A percentile compares a stretch with the other conserved stretches of the same genome.
Evolutionary conservation across 768 basidiomycete species (phyloP).

Genomic region (Suillus sp.): DNA sequence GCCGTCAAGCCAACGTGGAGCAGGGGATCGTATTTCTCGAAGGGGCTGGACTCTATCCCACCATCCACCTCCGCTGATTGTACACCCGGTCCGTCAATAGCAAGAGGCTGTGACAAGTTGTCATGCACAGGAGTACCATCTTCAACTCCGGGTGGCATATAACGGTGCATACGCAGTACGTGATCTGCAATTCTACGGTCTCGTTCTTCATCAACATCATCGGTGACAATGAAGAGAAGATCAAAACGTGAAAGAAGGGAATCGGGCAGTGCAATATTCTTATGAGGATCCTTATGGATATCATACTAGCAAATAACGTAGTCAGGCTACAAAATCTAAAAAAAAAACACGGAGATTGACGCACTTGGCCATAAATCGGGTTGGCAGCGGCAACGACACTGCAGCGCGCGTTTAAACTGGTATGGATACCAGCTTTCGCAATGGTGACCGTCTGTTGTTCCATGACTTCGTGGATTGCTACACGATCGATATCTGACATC

Average conservation of each 20-base stretch:
- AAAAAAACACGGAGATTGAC: conserved; percentile 23
- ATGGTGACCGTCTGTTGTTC: conserved; percentile 99
- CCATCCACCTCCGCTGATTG: conserved; percentile 41
- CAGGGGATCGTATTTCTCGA: conserved; percentile 95
- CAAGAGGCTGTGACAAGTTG: conserved; percentile 83
- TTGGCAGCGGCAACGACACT: conserved; percentile 98
- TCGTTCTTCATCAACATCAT: conserved; percentile 93
- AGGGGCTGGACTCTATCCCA: conserved; percentile 61
- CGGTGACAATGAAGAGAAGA: conserved; percentile 95
- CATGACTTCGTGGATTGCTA: conserved; percentile 99
- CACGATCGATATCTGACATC: conserved; percentile 98
- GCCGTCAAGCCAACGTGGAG: conserved; percentile 80
- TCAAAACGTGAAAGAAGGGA: conserved; percentile 99
- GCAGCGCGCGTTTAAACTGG: conserved; percentile 95
- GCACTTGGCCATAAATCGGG: conserved; percentile 95
- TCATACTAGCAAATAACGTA: conserved; percentile 70
- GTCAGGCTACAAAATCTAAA: conserved; percentile 18
- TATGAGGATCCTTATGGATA: conserved; percentile 98
- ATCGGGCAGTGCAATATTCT: conserved; percentile 97
- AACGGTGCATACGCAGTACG: conserved; percentile 95
- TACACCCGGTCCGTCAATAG: conserved; percentile 74
- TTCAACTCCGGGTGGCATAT: conserved; percentile 93
- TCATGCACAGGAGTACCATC: conserved; percentile 93
- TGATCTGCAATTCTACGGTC: conserved; percentile 97
- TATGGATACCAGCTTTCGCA: conserved; percentile 98